phyloP scores from a whole-genome alignment of 768 basidiomycete species.

The Suillus placidus region DNA sequence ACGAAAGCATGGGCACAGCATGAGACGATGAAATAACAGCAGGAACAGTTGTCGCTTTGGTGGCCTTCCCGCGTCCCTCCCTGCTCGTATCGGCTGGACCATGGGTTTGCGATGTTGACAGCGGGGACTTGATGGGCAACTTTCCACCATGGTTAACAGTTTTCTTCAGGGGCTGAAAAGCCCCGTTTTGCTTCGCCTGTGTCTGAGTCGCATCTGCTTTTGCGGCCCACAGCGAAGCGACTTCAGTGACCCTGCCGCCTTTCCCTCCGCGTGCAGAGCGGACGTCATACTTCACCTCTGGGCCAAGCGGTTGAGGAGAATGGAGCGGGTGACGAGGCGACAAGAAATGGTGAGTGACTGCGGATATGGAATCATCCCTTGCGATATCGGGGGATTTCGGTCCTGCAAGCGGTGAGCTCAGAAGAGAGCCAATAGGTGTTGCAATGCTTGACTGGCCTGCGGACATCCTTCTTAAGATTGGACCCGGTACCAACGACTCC shows the following conservation, averaged over 20 bases:
- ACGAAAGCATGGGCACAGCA: slow-evolving; percentile 71
- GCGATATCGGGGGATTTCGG: background rate
- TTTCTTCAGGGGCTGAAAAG: slow-evolving; percentile 16
- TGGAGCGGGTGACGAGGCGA: slow-evolving; percentile 37
- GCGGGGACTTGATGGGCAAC: slow-evolving; percentile 12
- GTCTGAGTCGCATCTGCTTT: slow-evolving; percentile 35
- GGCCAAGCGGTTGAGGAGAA: slow-evolving; percentile 40
- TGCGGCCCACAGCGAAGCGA: slow-evolving; percentile 74
- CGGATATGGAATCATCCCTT: background rate
- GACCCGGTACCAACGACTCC: background rate
- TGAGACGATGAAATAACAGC: slow-evolving; percentile 72
- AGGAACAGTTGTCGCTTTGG: slow-evolving; percentile 69
- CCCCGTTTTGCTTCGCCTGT: slow-evolving; percentile 15
- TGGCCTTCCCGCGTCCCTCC: slow-evolving; percentile 34
- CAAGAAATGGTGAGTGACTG: background rate
- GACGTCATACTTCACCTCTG: slow-evolving; percentile 69
- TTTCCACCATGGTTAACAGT: slow-evolving; percentile 16
- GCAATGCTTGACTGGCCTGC: background rate
- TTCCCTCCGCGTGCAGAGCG: slow-evolving; percentile 77
- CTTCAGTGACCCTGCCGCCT: slow-evolving; percentile 74
- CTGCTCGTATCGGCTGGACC: background rate
- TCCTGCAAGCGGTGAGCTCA: background rate
- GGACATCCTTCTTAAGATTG: slow-evolving; percentile 7
- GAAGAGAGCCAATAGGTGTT: background rate
- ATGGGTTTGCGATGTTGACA: slow-evolving; percentile 3